Percentiles rank a stretch among this genome's conserved stretches.
phyloP scores from a whole-genome alignment of 495 filamentous ascomycete genomes.

The Rhypophila decipiens region DNA sequence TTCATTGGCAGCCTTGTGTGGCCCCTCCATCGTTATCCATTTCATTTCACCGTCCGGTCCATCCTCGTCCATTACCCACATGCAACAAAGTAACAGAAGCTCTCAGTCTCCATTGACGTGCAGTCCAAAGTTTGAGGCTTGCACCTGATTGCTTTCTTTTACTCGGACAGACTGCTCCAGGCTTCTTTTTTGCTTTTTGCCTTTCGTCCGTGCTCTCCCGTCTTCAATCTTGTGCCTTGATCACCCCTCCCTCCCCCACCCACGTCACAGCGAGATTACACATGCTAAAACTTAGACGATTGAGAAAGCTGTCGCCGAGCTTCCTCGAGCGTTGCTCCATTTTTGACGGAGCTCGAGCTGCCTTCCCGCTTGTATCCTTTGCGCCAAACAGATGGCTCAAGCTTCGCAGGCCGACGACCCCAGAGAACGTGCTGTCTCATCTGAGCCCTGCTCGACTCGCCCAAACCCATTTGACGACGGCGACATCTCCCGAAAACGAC shows the following conservation, averaged over 20 bases:
- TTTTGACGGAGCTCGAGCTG: constrained; percentile 21
- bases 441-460: constrained; percentile 53
- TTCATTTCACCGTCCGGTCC: not conserved
- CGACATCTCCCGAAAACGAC: constrained; percentile 46
- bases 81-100: too few relatives aligned
- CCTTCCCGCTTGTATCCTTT: constrained; percentile 13
- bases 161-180: too few relatives aligned
- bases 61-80: not conserved
- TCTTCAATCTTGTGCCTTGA: too few relatives aligned
- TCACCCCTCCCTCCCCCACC: not conserved
- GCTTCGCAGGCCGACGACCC: constrained; percentile 41
- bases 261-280: constrained; percentile 9
- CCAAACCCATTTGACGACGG: constrained; percentile 51
- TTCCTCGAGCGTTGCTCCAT: constrained; percentile 27
- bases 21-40: not conserved
- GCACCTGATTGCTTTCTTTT: too few relatives aligned
- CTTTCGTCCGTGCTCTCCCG: not conserved
- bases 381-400: constrained; percentile 47
- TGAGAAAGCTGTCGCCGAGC: constrained; percentile 29
- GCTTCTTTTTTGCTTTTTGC: too few relatives aligned
- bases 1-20: not conserved
- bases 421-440: constrained; percentile 52
- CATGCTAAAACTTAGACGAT: constrained; percentile 26
- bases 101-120: not conserved
- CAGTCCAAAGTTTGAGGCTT: too few relatives aligned